phyloP scores from a whole-genome alignment of 2,329 filamentous ascomycete species.

The Lomentospora prolificans region DNA sequence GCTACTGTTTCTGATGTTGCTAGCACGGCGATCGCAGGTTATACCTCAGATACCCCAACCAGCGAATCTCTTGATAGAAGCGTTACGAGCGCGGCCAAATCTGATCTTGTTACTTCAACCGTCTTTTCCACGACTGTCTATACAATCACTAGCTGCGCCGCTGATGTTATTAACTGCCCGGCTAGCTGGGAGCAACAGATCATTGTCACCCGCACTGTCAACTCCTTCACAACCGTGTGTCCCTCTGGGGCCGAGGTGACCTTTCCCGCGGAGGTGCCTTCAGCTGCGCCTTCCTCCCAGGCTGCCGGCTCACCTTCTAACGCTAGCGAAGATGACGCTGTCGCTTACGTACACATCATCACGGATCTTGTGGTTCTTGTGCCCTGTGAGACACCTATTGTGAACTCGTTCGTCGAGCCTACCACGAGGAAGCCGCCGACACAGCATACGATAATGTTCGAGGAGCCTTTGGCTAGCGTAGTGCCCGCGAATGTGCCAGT shows the following conservation, averaged over 20 bases:
- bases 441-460: not conserved
- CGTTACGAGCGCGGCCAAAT: not conserved
- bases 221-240: conserved; percentile 4
- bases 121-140: conserved; percentile 16
- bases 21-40: not conserved
- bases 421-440: not conserved
- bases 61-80: conserved; percentile 11
- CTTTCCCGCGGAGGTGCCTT: conserved; percentile 6
- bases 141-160: conserved; percentile 26
- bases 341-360: not conserved
- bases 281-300: not conserved
- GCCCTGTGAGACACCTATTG: conserved; percentile 6
- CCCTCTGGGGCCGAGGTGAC: not conserved
- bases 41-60: too few relatives aligned
- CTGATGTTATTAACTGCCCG: conserved; percentile 28
- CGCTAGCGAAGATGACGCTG: not conserved
- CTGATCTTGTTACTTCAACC: conserved; percentile 15
- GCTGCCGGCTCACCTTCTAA: not conserved
- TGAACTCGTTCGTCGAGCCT: conserved; percentile 8
- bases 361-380: conserved; percentile 1
- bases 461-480: not conserved
- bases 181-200: conserved; percentile 23
- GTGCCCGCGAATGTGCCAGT: not conserved
- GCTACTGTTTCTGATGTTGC: not conserved
- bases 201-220: conserved; percentile 16